Evolutionary conservation across 2,329 filamentous ascomycete species (phyloP), one percentile per base, ranked within the genome.

Genomic region (Diaporthe australafricana): DNA sequence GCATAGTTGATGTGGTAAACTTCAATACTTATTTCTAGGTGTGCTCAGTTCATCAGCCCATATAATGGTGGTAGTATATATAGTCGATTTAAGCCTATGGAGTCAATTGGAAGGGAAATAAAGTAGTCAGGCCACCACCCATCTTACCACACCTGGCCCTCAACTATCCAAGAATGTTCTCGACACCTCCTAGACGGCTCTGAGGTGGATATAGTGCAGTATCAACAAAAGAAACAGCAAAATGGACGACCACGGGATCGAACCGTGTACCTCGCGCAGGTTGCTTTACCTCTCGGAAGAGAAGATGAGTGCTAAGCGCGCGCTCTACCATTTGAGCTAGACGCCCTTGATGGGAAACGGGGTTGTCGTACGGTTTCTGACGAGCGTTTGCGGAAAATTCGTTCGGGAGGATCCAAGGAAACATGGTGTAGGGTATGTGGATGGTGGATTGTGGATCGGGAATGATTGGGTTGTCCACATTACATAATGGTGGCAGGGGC

Each of bases 321-420:
- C 67, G 67, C 67, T 69, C 67, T 69, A 69, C 67, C 67, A 69
- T 60, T 57, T 69, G 67, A 69, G 67, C 67, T 69, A 69, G 67
- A 69, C 67, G 67, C 67, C 67, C 67, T 52, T 69, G 30, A 17
- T n/a, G 32, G 20, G n/a, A 56, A 22, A 2, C 5, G 27, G 3
- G 16, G 11, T 16, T 17, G 17, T 1, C 8, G n/a, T 6, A 16
- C 8, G 17, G 52, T 1, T 50, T 7, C 14, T 14, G 45, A 30
- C 20, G 5, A 3, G 2, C 3, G 27, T 17, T 27, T 2, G 42
- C n/a, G 17, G 42, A 63, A 38, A 14, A 22, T 48, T 63, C 20
- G 32, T 35, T 17, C 25, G 27, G n/a, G n/a, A n/a, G n/a, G n/a
- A n/a, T n/a, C n/a, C n/a, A n/a, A 11, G 5, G 20, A 12, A 1